Conservation (phyloP, 129 eudicot genomes). For the Silybum marianum region DNA sequence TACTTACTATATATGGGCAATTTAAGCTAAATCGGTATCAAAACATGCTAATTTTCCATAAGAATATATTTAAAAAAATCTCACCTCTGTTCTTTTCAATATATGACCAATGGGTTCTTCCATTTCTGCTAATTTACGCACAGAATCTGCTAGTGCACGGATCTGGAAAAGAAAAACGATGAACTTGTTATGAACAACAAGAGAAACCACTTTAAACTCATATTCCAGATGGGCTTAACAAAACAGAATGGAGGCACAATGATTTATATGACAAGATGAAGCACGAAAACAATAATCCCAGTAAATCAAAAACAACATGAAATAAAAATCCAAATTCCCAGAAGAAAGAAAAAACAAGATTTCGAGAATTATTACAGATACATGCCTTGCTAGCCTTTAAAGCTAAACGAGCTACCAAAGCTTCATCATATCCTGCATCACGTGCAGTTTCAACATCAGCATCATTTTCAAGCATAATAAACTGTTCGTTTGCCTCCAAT, state of each 20-base stretch:
- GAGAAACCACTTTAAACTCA: background rate
- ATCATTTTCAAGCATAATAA: constrained; percentile 62
- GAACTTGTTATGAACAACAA: constrained; percentile 13
- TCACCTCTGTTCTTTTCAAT: constrained; percentile 82
- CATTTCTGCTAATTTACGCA: constrained; percentile 80
- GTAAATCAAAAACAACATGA: background rate
- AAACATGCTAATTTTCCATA: background rate
- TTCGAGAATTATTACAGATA: constrained; percentile 4
- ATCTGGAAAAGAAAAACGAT: constrained; percentile 43
- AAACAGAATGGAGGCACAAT: no score
- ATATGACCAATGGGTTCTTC: constrained; percentile 85
- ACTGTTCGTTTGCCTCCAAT: constrained; percentile 57
- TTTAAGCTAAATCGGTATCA: background rate
- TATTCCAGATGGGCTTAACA: background rate
- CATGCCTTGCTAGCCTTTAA: constrained; percentile 72
- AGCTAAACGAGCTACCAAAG: constrained; percentile 70
- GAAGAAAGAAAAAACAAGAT: background rate
- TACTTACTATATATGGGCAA: background rate
- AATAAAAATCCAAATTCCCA: background rate
- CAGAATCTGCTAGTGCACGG: constrained; percentile 69
- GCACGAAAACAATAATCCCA: background rate
- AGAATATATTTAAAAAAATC: background rate
- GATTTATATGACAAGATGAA: background rate
- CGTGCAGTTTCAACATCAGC: constrained; percentile 73
- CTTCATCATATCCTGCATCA: constrained; percentile 62